phyloP scores from a whole-genome alignment of 2,329 filamentous ascomycete genomes.

The Phaeomoniella chlamydospora region DNA sequence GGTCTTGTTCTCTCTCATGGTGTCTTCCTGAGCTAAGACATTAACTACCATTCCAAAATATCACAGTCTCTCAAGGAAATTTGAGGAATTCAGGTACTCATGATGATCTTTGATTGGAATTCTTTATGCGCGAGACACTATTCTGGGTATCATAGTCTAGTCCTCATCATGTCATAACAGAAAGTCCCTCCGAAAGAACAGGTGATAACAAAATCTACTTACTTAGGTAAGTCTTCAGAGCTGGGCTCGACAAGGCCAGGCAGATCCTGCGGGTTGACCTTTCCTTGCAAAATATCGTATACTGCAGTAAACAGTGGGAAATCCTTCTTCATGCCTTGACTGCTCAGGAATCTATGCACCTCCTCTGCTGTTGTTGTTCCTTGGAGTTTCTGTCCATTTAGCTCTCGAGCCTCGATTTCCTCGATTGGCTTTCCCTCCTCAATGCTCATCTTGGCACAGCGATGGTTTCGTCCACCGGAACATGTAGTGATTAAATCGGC shows the following conservation, averaged over 20 bases:
- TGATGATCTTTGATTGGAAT: too few relatives aligned
- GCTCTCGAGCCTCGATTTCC: constrained; percentile 75
- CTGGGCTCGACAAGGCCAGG: constrained; percentile 46
- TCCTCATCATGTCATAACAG: not conserved
- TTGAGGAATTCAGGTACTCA: too few relatives aligned
- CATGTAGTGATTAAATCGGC: constrained; percentile 93
- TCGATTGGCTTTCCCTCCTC: constrained; percentile 65
- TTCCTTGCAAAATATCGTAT: constrained; percentile 64
- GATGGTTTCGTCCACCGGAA: constrained; percentile 82
- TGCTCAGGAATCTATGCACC: constrained; percentile 77
- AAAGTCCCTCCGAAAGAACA: not conserved
- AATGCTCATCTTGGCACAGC: constrained; percentile 78
- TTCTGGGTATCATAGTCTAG: not conserved
- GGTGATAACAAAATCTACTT: not conserved
- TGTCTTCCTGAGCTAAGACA: not conserved
- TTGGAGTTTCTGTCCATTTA: constrained; percentile 95
- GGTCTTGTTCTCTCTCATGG: not conserved
- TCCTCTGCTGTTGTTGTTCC: constrained; percentile 85
- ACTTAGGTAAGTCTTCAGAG: not conserved
- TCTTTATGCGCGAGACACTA: too few relatives aligned
- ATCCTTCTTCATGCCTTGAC: constrained; percentile 59
- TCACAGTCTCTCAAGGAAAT: not conserved
- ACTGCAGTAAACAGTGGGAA: constrained; percentile 92
- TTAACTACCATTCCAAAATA: not conserved
- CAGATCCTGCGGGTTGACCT: constrained; percentile 65